These are phyloP conservation scores for Colletotrichum nymphaeae DNA, from an alignment of 2,329 filamentous ascomycete genomes.

Conservation along the genomic window DNA sequence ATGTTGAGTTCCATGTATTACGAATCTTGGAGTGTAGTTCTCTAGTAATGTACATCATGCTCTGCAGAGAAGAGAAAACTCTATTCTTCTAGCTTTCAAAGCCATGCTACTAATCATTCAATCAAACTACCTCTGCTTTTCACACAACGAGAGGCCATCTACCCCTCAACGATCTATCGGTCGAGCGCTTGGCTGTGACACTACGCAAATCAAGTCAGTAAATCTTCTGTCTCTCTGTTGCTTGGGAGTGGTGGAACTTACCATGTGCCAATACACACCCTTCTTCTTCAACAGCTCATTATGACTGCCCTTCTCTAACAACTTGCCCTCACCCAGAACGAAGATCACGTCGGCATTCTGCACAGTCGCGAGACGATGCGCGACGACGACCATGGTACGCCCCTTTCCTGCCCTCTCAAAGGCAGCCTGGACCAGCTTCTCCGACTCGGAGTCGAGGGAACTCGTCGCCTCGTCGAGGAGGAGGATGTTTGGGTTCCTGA, in stretches of 20 bases:
- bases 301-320: conserved; percentile 66
- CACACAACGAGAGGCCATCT: not conserved
- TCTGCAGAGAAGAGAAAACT: not conserved
- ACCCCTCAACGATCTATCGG: conserved; percentile 45
- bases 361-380: conserved; percentile 81
- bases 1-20: not conserved
- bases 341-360: conserved; percentile 86
- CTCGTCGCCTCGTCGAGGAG: conserved; percentile 81
- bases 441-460: conserved; percentile 73
- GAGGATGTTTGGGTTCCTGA: conserved; percentile 73
- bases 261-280: conserved; percentile 70
- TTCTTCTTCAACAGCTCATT: conserved; percentile 60
- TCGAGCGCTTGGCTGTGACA: conserved; percentile 71
- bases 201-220: conserved; percentile 48
- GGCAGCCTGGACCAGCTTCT: conserved; percentile 72
- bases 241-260: conserved; percentile 45
- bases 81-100: not conserved
- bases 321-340: conserved; percentile 75
- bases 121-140: not conserved
- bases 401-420: conserved; percentile 73
- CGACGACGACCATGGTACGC: conserved; percentile 79
- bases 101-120: not conserved
- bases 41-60: not conserved
- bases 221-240: not conserved
- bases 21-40: not conserved